Evolutionary conservation across 345 rosid genomes (phyloP), one percentile per base, ranked within the genome.

Genomic region (Citrus australasica): DNA sequence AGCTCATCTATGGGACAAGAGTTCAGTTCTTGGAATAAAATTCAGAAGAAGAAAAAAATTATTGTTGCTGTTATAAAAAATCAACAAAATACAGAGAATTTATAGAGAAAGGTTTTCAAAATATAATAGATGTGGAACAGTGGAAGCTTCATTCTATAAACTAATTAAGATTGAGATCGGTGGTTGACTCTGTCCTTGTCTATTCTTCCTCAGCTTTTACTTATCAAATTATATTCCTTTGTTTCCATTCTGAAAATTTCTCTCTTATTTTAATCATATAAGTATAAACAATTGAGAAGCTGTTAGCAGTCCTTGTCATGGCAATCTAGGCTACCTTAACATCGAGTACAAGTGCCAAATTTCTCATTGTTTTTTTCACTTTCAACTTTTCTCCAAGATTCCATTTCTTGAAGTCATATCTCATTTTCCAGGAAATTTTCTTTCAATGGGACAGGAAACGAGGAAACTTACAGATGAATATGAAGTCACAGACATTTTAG

Each of bases 381-480:
- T 56, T 74, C 22, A 28, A 11, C 58, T 22, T 14, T 9, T 73
- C 40, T 32, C 33, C 33, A 58, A 58, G 8, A 53, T 56, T 78
- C 59, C 53, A 22, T 71, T 60, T 65, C 48, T 58, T 16, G 21
- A 17, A 73, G 53, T 30, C 42, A 13, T 2, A 1, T 42, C 51
- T 58, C 33, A 46, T 42, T 69, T 65, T 48, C 32, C 32, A 55
- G 71, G 17, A 65, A 51, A 19, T 0, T 77, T 56, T 27, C 14
- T 68, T 46, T 71, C 82, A 79, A 90, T 90, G 90, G 87, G 85
- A 67, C 86, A 85, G 76, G 90, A 88, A 48, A 79, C 87, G 1
- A 87, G 82, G 74, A 87, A 79, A 38, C 82, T 91, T 24, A 65
- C 78, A 0, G 92, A 86, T 53, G 92, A 89, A 70, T 89, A 91